Evolutionary conservation across 306 rosid species (phyloP), one percentile per base, ranked within the genome.

Genomic region (Quercus glauca): DNA sequence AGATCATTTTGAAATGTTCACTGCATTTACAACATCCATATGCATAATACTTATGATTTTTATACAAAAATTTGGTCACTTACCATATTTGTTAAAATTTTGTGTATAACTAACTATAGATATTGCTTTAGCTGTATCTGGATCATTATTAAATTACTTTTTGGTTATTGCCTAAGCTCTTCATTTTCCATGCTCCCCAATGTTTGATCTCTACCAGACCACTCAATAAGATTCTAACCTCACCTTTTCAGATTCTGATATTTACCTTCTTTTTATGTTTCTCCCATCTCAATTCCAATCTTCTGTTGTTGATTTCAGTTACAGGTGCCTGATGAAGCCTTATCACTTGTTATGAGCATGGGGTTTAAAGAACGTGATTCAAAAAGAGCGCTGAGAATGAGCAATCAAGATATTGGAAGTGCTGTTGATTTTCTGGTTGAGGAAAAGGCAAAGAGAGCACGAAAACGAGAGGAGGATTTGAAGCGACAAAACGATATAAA

Each of bases 401-500:
- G 84, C 89, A 87, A 94, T 92, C 96, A 95, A 85, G 97, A 95
- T 81, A 93, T 92, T 55, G 86, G 81, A 57, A 82, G 81, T 69
- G 98, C 98, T 57, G 80, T 95, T 86, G 94, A 92, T 89, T 95
- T 95, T 82, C 98, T 95, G 52, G 88, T 65, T 75, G 97, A 89
- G 79, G 92, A 92, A 79, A 90, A 76, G 73, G 82, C 87, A 21
- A 91, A 84, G 87, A 87, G 83, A 85, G 56, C 70, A 53, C 86
- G 79, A 73, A 90, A 90, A 69, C 53, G 20, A 74, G 92, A 87
- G 87, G 97, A 94, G 13, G 90, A 92, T 89, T 69, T 82, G 55
- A 82, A 6, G 68, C 87, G 83, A 76, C 74, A 83, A 69, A 37
- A 78, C 29, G 95, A 95, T 85, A 91, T 95, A 74, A 81, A 14